phyloP scores from a whole-genome alignment of 1,284 basidiomycete genomes.

The Ganoderma boninense region DNA sequence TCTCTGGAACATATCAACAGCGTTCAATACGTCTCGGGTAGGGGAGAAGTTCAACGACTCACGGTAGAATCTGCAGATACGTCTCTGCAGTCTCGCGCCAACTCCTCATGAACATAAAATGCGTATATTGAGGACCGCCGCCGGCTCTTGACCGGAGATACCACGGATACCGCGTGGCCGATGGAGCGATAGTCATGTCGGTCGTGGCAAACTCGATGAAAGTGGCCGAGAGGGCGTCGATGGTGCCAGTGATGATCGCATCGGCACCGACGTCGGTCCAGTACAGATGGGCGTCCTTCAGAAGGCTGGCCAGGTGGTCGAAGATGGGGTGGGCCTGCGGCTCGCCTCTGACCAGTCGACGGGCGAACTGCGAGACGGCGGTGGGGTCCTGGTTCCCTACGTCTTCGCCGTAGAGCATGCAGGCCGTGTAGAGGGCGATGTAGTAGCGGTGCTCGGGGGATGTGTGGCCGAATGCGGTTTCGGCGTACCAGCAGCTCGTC shows the following conservation, averaged over 20 bases:
- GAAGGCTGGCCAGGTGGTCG: slow-evolving; percentile 24
- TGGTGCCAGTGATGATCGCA: slow-evolving; percentile 28
- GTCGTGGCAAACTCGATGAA: slow-evolving; percentile 26
- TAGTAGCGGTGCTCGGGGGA: slow-evolving; percentile 29
- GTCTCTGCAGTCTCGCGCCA: slow-evolving; percentile 30
- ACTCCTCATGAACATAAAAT: slow-evolving; percentile 31
- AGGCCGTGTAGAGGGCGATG: slow-evolving; percentile 32
- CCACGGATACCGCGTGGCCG: slow-evolving; percentile 27
- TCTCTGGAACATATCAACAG: slow-evolving; percentile 11
- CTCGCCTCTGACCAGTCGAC: slow-evolving; percentile 25
- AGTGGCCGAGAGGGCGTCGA: slow-evolving; percentile 28
- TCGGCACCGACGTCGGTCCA: slow-evolving; percentile 31
- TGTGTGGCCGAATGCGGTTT: slow-evolving; percentile 27
- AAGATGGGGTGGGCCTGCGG: slow-evolving; percentile 28
- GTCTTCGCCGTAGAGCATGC: slow-evolving; percentile 33
- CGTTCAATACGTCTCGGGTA: background rate
- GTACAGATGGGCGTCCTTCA: slow-evolving; percentile 27
- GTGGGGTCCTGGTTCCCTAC: slow-evolving; percentile 25
- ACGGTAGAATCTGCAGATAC: slow-evolving; percentile 31
- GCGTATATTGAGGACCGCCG: slow-evolving; percentile 28
- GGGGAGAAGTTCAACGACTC: background rate
- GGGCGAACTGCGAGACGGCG: slow-evolving; percentile 27
- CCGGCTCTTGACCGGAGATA: slow-evolving; percentile 29
- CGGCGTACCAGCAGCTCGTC: slow-evolving; percentile 29
- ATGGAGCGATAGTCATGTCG: slow-evolving; percentile 18